Evolutionary conservation across 306 rosid species (phyloP).

Genomic region (Lathyrus tuberosus): DNA sequence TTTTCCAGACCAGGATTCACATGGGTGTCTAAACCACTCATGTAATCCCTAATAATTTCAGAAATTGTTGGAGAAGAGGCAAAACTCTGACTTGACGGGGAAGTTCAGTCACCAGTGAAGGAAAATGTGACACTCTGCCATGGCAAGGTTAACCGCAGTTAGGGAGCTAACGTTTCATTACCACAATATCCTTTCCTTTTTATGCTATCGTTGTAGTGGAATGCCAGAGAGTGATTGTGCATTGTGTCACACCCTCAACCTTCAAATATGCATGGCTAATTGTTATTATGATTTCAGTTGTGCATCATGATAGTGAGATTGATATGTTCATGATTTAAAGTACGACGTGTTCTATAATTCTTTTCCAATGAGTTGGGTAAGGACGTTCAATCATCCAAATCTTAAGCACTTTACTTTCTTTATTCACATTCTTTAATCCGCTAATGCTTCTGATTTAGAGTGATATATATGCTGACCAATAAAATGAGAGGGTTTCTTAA

Average conservation of each 20-base stretch:
- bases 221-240: neutral
- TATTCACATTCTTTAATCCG: neutral
- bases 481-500: too few relatives aligned
- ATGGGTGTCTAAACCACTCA: neutral
- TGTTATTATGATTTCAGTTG: too few relatives aligned
- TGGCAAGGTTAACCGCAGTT: neutral
- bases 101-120: neutral
- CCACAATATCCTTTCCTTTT: neutral
- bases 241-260: neutral
- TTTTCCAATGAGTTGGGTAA: neutral
- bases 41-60: neutral
- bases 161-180: neutral
- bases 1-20: neutral
- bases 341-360: neutral
- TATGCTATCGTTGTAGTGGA: neutral
- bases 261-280: too few relatives aligned
- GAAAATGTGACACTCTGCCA: neutral
- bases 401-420: neutral
- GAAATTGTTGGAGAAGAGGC: too few relatives aligned
- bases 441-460: neutral
- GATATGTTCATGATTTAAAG: neutral
- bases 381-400: neutral
- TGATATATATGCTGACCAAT: neutral
- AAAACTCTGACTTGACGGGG: too few relatives aligned
- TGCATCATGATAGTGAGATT: neutral